phyloP scores from a whole-genome alignment of 768 basidiomycete genomes.

The Amanita fuliginea region DNA sequence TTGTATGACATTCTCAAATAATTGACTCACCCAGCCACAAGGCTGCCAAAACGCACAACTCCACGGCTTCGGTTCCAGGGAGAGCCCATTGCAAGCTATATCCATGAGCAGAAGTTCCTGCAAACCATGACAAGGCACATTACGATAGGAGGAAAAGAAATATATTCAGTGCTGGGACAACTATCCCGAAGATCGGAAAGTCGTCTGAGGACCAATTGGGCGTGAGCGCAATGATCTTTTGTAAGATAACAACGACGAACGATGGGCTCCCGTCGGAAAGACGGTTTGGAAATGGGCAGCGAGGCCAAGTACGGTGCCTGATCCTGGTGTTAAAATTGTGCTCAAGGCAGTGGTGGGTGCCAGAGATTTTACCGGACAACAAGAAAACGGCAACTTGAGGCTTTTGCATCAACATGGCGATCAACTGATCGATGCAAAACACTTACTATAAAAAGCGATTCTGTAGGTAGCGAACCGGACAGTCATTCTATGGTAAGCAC shows the following conservation, averaged over 20 bases:
- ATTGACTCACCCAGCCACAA: conserved; percentile 60
- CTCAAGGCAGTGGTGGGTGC: background rate
- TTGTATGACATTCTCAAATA: background rate
- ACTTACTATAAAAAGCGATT: conserved; percentile 38
- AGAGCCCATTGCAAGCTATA: conserved; percentile 59
- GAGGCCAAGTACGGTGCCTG: conserved; percentile 54
- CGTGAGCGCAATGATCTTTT: background rate
- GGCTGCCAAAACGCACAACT: conserved; percentile 42
- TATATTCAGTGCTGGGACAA: conserved; percentile 58
- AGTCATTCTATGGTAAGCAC: conserved; percentile 32
- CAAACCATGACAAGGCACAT: conserved; percentile 10
- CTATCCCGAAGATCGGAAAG: conserved; percentile 58
- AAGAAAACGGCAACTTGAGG: conserved; percentile 31
- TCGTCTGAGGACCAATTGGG: conserved; percentile 31
- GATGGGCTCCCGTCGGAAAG: conserved; percentile 55
- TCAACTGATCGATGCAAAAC: conserved; percentile 1
- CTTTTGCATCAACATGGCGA: background rate
- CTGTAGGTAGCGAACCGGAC: conserved; percentile 49
- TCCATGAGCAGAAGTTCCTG: conserved; percentile 2
- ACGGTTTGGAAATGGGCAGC: conserved; percentile 54
- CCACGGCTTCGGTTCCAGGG: conserved; percentile 48
- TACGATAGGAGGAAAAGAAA: conserved; percentile 51
- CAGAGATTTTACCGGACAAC: conserved; percentile 27
- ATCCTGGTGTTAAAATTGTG: background rate
- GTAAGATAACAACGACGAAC: conserved; percentile 26